Evolutionary conservation across 164 flowering plant genomes (phyloP).

Genomic region (Amborella trichopoda): DNA sequence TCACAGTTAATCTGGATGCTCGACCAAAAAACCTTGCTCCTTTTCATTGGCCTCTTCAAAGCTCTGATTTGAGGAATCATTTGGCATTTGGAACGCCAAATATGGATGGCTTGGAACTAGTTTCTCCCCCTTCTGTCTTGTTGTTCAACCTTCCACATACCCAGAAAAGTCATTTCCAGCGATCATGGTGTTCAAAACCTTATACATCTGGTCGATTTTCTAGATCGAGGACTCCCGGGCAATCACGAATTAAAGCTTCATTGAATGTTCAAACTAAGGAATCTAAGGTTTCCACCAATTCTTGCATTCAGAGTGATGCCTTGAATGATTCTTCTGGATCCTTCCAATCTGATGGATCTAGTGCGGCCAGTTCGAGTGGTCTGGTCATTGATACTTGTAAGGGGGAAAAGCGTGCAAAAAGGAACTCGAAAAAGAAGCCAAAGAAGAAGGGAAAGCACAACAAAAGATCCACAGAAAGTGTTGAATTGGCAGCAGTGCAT

Average conservation of each 20-base stretch:
- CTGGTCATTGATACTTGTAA: slow-evolving; percentile 9
- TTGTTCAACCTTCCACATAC: slow-evolving; percentile 9
- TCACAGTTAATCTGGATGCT: slow-evolving; percentile 13
- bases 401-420: slow-evolving; percentile 14
- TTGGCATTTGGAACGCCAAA: slow-evolving; percentile 13
- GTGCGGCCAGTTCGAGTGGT: slow-evolving; percentile 12
- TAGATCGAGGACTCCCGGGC: slow-evolving; percentile 13
- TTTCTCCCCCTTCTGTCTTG: slow-evolving; percentile 12
- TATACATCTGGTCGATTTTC: slow-evolving; percentile 9
- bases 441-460: slow-evolving; percentile 30
- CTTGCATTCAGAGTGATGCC: slow-evolving; percentile 6
- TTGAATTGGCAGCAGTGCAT: slow-evolving; percentile 8
- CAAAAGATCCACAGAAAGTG: slow-evolving; percentile 13
- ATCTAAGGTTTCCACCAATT: slow-evolving; percentile 11
- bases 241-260: slow-evolving; percentile 10
- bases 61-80: slow-evolving; percentile 7
- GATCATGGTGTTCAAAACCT: slow-evolving; percentile 14
- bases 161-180: slow-evolving; percentile 7
- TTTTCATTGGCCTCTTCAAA: slow-evolving; percentile 13
- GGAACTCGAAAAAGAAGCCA: slow-evolving; percentile 22
- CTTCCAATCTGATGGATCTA: slow-evolving; percentile 9
- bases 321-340: slow-evolving; percentile 12
- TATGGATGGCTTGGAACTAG: slow-evolving; percentile 17
- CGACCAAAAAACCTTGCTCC: slow-evolving; percentile 18
- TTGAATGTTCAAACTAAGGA: slow-evolving; percentile 9